Evolutionary conservation across 2,329 filamentous ascomycete genomes (phyloP), one percentile per base, ranked within the genome.

Genomic region (Trematosphaeria pertusa): DNA sequence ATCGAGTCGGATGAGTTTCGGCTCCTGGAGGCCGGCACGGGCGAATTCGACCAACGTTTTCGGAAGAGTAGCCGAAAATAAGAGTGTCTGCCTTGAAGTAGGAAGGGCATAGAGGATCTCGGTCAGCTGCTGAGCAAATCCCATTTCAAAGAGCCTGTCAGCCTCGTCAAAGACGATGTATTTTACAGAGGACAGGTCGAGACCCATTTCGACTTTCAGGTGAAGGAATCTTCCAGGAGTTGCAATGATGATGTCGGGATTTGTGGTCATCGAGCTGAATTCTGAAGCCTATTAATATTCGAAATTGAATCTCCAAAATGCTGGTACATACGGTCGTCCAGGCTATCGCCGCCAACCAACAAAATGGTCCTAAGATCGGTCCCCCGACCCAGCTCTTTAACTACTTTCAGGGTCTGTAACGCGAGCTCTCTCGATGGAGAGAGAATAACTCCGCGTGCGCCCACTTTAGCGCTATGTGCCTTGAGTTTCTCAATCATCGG

Each of bases 151-250:
- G 15, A 99, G 79, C 43, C 94, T 84, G 79, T 99, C 94, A 1
- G 94, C 94, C 72, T 99, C 94, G 69, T 99, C 94, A 56, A 99
- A 99, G 7, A 99, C 94, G 18, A 96, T 90, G 65, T 99, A 99
- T 59, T 85, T 83, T 51, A 99, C 87, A 3, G 91, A 96, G 0
- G 87, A 91, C n/a, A 99, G 76, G 64, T 97, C 90, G 41, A 99
- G 74, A 8, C 81, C 81, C 95, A 99, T 99, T 69, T 99, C 94
- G 15, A 97, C 93, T 74, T 97, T 95, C 55, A 99, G 75, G 79
- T 99, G 94, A 58, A 99, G 78, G 62, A 99, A 99, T 61, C 94
- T 89, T 71, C 95, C 94, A 0, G 94, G 94, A 0, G 95, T 97
- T 9, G 94, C 94, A 65, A 99, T 97, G 61, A 99, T 85, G 58